Evolutionary conservation across 495 filamentous ascomycete species (phyloP), one percentile per base, ranked within the genome.

Genomic region (Cercophora newfieldiana): DNA sequence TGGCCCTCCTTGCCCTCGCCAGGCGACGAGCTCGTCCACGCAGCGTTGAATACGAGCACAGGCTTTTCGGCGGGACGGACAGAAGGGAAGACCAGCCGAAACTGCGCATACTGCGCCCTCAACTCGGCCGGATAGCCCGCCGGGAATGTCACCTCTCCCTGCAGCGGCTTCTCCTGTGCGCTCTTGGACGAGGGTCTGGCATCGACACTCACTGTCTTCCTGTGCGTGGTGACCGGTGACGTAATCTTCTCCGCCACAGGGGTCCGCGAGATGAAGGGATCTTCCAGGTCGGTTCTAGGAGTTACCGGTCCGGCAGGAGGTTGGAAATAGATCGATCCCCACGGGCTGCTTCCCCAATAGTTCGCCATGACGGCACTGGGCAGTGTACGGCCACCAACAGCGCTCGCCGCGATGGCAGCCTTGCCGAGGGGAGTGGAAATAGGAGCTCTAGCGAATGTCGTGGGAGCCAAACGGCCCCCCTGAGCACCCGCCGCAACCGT

Each of bases 51-150:
- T 21, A 87, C 83, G 33, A 98, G 79, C 7, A 98, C 87, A 7
- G 96, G 78, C 69, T 90, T 89, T 65, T 97, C 92, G 2, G 88
- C 84, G 26, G 82, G 78, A 8, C 86, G 84, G 14, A 93, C 89
- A 66, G 88, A 83, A 1, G 95, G 93, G 79, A 98, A 99, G 16
- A 99, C 81, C 56, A 97, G 85, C 8, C 93, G 82, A 71, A 98
- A 97, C 72, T 99, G 95, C 12, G 92, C 89, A 72, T 97, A 94
- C 75, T 99, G 96, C 10, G 90, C 89, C 67, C 86, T 90, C 10
- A 99, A 83, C 64, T 91, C 89, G 22, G 87, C 77, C 1, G 95
- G 95, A 76, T 99, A 99, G 71, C 89, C 88, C 22, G 82, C 80
- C 0, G 94, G 94, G 75, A 93, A 94, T 4, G 87, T 84, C 33